These are phyloP conservation scores for Macaranga tanarius DNA, from an alignment of 441 rosid species.

Conservation along the genomic window DNA sequence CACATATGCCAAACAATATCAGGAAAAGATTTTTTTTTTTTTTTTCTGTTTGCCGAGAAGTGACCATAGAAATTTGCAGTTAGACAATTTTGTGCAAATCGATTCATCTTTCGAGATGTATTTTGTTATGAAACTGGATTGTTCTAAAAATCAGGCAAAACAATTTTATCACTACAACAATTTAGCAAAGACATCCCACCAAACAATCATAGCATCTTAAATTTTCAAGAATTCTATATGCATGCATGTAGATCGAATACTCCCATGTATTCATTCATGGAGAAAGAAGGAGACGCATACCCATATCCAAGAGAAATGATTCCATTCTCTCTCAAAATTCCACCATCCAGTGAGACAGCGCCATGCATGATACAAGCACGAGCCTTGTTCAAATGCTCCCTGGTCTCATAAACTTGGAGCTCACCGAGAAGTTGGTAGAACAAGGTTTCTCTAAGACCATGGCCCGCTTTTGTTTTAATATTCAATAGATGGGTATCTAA, in stretches of 20 bases:
- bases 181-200: not conserved
- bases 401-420: constrained; percentile 62
- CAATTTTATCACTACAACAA: not conserved
- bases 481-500: constrained; percentile 24
- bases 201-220: not conserved
- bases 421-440: constrained; percentile 45
- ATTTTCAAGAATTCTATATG: not conserved
- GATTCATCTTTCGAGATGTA: too few relatives aligned
- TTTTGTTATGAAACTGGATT: too few relatives aligned
- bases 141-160: too few relatives aligned
- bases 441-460: constrained; percentile 63
- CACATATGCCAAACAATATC: too few relatives aligned
- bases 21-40: too few relatives aligned
- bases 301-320: constrained; percentile 41
- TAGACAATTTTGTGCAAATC: too few relatives aligned
- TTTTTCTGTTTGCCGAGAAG: too few relatives aligned
- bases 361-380: constrained; percentile 34
- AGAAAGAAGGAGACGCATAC: constrained; percentile 27
- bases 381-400: constrained; percentile 43
- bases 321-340: constrained; percentile 46
- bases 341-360: constrained; percentile 67
- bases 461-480: constrained; percentile 33
- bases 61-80: too few relatives aligned
- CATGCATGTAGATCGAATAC: too few relatives aligned
- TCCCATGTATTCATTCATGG: too few relatives aligned